Evolutionary conservation across 2,329 filamentous ascomycete species (phyloP).

Genomic region (Diaporthe caulivora): DNA sequence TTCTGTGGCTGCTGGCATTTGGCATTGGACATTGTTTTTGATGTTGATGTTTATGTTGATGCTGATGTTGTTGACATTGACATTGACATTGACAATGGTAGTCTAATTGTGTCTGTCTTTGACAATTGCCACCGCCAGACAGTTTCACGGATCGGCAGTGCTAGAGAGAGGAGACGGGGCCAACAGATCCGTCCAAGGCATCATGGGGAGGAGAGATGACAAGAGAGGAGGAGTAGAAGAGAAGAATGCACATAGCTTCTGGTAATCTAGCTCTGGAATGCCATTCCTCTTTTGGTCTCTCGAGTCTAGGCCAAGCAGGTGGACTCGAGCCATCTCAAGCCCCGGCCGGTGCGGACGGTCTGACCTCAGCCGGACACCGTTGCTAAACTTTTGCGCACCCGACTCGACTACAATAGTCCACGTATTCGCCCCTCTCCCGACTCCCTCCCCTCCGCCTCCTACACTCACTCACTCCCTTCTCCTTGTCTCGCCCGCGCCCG

Average conservation of each 20-base stretch:
- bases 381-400: slow-evolving; percentile 13
- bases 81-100: not conserved
- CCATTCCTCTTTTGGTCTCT: slow-evolving; percentile 10
- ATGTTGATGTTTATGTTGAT: too few species aligned
- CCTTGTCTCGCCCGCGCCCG: not conserved
- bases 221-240: not conserved
- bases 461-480: not conserved
- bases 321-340: not conserved
- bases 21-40: not conserved
- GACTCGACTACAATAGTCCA: slow-evolving; percentile 23
- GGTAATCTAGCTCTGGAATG: slow-evolving; percentile 9
- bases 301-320: slow-evolving; percentile 15
- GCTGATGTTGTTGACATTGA: not conserved
- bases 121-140: not conserved
- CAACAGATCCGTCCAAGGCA: not conserved
- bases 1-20: not conserved
- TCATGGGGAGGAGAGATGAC: not conserved
- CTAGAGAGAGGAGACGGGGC: not conserved
- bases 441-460: not conserved
- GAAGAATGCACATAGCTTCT: not conserved
- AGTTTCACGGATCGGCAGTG: slow-evolving; percentile 1
- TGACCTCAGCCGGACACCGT: slow-evolving; percentile 24
- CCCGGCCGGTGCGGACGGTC: slow-evolving; percentile 22
- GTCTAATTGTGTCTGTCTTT: too few species aligned
- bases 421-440: slow-evolving; percentile 8